Conservation (phyloP, 345 rosid species). For the Conringia planisiliqua region DNA sequence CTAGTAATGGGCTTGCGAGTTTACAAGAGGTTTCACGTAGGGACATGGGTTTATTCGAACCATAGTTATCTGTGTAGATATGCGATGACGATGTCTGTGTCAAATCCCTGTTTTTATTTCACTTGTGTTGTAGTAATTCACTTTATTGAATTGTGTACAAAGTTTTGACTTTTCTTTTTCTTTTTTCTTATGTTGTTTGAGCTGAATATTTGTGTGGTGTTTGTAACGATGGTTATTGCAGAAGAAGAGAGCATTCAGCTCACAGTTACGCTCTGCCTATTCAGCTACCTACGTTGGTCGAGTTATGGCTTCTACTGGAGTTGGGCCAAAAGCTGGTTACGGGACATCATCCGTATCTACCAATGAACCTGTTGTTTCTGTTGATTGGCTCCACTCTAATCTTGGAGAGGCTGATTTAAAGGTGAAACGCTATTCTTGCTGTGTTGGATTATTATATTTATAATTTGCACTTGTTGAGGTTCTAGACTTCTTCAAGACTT, state of each 20-base stretch:
- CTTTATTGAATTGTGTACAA: background rate
- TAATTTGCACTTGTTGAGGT: background rate
- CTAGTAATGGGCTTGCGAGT: too few relatives aligned
- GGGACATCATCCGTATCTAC: slow-evolving; percentile 49
- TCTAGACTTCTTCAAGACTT: background rate
- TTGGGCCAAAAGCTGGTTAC: slow-evolving; percentile 37
- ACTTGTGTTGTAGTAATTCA: background rate
- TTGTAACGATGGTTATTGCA: slow-evolving; percentile 26
- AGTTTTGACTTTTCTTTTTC: too few relatives aligned
- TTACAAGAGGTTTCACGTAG: too few relatives aligned
- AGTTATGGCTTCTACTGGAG: slow-evolving; percentile 53
- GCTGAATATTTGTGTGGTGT: background rate
- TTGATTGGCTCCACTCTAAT: slow-evolving; percentile 89
- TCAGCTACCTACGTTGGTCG: slow-evolving; percentile 31
- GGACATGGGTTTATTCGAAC: too few relatives aligned
- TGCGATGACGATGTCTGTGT: background rate
- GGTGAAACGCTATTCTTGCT: slow-evolving; percentile 35
- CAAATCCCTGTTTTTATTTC: background rate
- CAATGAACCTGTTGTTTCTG: slow-evolving; percentile 79
- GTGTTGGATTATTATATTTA: background rate
- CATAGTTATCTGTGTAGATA: background rate
- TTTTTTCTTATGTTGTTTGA: too few relatives aligned
- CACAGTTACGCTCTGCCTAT: slow-evolving; percentile 20
- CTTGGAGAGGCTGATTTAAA: slow-evolving; percentile 67
- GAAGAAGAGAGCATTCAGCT: slow-evolving; percentile 53